phyloP scores from a whole-genome alignment of 345 rosid genomes.

The Aquilaria yunnanensis region DNA sequence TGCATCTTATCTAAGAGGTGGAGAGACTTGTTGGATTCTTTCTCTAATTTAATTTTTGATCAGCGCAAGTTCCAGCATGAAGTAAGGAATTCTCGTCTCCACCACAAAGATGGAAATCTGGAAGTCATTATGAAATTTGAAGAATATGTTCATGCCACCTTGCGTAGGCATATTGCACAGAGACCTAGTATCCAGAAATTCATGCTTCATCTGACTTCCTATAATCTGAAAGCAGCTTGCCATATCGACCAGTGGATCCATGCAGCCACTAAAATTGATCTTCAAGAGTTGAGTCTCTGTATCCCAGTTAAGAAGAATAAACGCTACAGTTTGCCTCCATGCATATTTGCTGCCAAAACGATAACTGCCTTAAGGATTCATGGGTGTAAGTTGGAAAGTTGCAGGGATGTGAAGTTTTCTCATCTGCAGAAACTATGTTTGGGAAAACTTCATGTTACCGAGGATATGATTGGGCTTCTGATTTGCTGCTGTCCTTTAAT shows the following conservation, averaged over 20 bases:
- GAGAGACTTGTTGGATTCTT: conserved; percentile 23
- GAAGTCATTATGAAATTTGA: conserved; percentile 3
- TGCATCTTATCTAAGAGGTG: conserved; percentile 31
- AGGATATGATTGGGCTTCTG: conserved; percentile 9
- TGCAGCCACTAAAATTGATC: conserved; percentile 11
- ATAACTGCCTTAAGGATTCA: conserved; percentile 21
- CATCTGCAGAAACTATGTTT: conserved; percentile 21
- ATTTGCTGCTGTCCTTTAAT: conserved; percentile 23
- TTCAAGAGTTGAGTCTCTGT: conserved; percentile 24
- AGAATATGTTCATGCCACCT: conserved; percentile 15
- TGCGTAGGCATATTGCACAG: conserved; percentile 14
- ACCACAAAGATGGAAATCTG: background rate
- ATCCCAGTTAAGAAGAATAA: conserved; percentile 6
- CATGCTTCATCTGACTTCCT: conserved; percentile 20
- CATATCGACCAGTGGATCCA: conserved; percentile 21
- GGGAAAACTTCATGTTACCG: conserved; percentile 15
- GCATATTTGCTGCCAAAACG: conserved; percentile 11
- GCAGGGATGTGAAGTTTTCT: conserved; percentile 11
- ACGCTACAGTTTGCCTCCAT: conserved; percentile 15
- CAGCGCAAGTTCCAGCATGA: conserved; percentile 22
- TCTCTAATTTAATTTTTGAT: conserved; percentile 24
- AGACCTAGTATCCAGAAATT: conserved; percentile 17
- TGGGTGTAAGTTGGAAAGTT: conserved; percentile 23
- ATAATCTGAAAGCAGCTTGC: background rate
- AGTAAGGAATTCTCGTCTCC: background rate